These are phyloP conservation scores for Cronartium quercuum DNA, from an alignment of 1,284 basidiomycete genomes.

Conservation along the genomic window DNA sequence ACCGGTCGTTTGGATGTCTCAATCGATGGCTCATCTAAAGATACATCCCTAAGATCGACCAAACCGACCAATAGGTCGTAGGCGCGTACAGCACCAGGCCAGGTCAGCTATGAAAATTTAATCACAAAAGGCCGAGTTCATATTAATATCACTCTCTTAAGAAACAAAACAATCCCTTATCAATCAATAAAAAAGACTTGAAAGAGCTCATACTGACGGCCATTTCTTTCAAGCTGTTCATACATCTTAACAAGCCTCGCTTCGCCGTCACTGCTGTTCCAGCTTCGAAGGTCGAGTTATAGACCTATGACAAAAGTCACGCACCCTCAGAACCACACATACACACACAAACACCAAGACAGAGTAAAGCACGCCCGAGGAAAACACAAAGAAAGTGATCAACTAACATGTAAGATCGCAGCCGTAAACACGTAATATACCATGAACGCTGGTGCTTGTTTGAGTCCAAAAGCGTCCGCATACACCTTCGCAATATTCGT, in stretches of 20 bases:
- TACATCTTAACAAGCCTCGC: conserved; percentile 61
- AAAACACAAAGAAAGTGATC: neutral
- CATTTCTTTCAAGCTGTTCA: conserved; percentile 64
- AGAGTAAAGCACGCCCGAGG: neutral
- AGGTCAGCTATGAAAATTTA: conserved; percentile 7
- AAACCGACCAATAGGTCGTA: conserved; percentile 15
- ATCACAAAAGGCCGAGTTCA: neutral
- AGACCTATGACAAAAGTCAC: conserved; percentile 41
- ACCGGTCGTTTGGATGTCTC: neutral
- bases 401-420: conserved; percentile 63
- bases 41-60: conserved; percentile 21
- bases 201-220: conserved; percentile 51
- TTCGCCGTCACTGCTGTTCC: conserved; percentile 43
- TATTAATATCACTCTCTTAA: neutral
- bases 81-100: conserved; percentile 29
- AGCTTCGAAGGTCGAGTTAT: conserved; percentile 47
- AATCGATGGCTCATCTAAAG: neutral
- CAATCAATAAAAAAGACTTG: neutral
- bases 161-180: no score
- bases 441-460: conserved; percentile 64
- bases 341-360: neutral
- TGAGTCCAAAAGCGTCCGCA: conserved; percentile 55
- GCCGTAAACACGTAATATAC: conserved; percentile 77
- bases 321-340: neutral
- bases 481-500: conserved; percentile 59